Evolutionary conservation across 2,329 filamentous ascomycete genomes (phyloP).

Genomic region (Tolypocladium tundrense): DNA sequence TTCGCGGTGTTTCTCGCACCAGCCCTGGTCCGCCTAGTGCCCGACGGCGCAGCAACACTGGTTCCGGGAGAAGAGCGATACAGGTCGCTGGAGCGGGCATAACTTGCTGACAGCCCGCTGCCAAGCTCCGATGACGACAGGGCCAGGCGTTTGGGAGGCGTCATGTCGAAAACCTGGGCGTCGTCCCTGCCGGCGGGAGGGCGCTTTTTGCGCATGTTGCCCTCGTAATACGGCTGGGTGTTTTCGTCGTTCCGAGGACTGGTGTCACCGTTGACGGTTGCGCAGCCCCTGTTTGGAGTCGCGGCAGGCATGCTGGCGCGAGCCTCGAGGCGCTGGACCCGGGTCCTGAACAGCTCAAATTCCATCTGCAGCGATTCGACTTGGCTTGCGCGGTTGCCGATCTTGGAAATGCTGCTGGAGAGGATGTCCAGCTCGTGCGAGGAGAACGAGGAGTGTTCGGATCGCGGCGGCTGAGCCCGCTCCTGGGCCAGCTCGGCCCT

Average conservation of each 20-base stretch:
- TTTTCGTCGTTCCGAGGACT: not conserved
- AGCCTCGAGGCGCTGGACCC: conserved; percentile 23
- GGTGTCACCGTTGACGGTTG: not conserved
- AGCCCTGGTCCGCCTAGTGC: conserved; percentile 2
- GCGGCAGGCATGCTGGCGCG: conserved; percentile 1
- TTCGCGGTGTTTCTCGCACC: conserved; percentile 1
- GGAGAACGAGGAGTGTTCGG: conserved; percentile 11
- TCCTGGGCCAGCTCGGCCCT: conserved; percentile 16
- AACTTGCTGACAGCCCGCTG: conserved; percentile 2
- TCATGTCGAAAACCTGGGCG: conserved; percentile 4
- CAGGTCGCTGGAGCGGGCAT: conserved; percentile 3
- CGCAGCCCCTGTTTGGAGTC: not conserved
- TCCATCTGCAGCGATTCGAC: conserved; percentile 32
- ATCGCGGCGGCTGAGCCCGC: conserved; percentile 7
- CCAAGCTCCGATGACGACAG: conserved; percentile 12
- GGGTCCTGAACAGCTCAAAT: conserved; percentile 26
- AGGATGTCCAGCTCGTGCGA: conserved; percentile 28
- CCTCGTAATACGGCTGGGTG: conserved; percentile 2
- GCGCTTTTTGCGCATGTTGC: conserved; percentile 10
- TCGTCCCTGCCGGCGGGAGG: conserved; percentile 8
- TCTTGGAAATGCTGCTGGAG: conserved; percentile 25
- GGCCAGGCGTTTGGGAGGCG: conserved; percentile 13
- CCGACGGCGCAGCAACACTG: not conserved
- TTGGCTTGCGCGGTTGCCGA: conserved; percentile 25
- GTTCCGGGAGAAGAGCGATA: conserved; percentile 9